Conservation (phyloP, 179 eudicot genomes). For the Patellifolia procumbens region DNA sequence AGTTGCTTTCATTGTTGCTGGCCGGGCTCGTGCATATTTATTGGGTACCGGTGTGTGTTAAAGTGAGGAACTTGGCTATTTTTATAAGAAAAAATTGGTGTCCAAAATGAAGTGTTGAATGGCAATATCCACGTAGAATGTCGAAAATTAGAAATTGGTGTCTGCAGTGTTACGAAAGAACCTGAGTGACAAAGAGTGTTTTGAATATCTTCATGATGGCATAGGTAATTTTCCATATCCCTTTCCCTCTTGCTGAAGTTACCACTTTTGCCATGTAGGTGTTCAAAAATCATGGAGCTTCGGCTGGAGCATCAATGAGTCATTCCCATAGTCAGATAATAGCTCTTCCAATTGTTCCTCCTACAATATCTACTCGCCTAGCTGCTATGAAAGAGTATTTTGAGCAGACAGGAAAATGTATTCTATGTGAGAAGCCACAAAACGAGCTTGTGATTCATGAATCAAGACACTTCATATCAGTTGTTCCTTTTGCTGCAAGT, state of each 20-base stretch:
- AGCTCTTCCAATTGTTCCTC: slow-evolving; percentile 83
- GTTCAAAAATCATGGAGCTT: slow-evolving; percentile 90
- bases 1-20: neutral
- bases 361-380: slow-evolving; percentile 56
- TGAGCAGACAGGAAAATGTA: slow-evolving; percentile 72
- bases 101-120: neutral
- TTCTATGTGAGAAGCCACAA: slow-evolving; percentile 59
- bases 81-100: neutral
- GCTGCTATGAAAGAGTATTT: slow-evolving; percentile 70
- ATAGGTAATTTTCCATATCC: neutral
- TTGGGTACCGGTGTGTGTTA: neutral
- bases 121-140: neutral
- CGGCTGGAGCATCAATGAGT: slow-evolving; percentile 98
- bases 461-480: slow-evolving; percentile 66
- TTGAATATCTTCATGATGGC: neutral
- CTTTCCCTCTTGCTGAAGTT: neutral
- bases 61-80: neutral
- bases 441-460: slow-evolving; percentile 57
- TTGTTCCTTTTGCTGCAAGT: slow-evolving; percentile 82
- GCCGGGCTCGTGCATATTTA: neutral
- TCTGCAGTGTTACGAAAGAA: neutral
- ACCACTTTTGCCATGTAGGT: slow-evolving; percentile 43
- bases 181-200: neutral
- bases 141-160: neutral
- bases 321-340: slow-evolving; percentile 95